Conservation (phyloP, 2,329 filamentous ascomycete species). For the Aspergillus brasiliensis region DNA sequence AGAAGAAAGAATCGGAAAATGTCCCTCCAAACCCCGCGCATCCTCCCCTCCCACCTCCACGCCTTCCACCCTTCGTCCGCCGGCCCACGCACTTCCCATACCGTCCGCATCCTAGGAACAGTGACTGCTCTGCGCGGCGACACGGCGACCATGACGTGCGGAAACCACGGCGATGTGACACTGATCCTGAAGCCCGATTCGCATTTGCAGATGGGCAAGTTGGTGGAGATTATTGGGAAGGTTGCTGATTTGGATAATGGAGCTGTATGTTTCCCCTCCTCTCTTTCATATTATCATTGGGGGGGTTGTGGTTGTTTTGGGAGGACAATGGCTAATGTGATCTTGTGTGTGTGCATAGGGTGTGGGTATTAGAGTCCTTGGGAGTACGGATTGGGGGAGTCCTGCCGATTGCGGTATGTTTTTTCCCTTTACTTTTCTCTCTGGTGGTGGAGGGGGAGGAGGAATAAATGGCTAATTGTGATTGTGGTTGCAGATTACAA, state of each 20-base stretch:
- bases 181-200: slow-evolving; percentile 67
- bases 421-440: slow-evolving; percentile 2
- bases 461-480: too few relatives aligned
- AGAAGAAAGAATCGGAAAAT: slow-evolving; percentile 48
- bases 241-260: slow-evolving; percentile 46
- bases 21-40: slow-evolving; percentile 76
- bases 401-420: slow-evolving; percentile 43
- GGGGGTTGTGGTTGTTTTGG: not conserved
- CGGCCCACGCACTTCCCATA: slow-evolving; percentile 51
- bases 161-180: slow-evolving; percentile 67
- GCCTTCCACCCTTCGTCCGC: slow-evolving; percentile 62
- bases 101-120: slow-evolving; percentile 83
- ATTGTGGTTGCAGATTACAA: slow-evolving; percentile 63
- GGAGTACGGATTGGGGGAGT: slow-evolving; percentile 46
- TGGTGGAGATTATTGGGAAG: slow-evolving; percentile 52
- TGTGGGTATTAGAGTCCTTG: slow-evolving; percentile 45
- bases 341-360: slow-evolving; percentile 27
- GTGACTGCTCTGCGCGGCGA: slow-evolving; percentile 82
- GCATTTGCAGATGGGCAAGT: slow-evolving; percentile 47
- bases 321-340: slow-evolving; percentile 7
- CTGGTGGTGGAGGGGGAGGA: too few relatives aligned
- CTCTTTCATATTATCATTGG: not conserved
- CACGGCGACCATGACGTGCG: slow-evolving; percentile 76
- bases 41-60: slow-evolving; percentile 78
- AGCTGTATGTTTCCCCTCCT: slow-evolving; percentile 30